Percentiles rank a stretch among this genome's conserved stretches.
phyloP scores from a whole-genome alignment of 371 early-diverging fungal species.

The Rozella allomycis region DNA sequence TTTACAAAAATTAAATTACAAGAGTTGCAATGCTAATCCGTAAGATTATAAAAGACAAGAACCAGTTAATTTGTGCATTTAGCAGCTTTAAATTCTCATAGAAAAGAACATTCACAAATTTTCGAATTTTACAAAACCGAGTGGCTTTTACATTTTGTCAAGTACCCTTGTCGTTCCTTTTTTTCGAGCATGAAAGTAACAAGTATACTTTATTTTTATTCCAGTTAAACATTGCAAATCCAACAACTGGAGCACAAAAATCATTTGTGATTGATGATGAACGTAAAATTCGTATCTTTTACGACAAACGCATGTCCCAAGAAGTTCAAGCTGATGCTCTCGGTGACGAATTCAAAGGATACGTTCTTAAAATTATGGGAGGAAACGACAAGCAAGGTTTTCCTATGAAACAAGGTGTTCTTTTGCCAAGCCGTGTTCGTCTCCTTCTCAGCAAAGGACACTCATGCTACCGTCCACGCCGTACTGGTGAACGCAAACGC shows the following conservation, averaged over 20 bases:
- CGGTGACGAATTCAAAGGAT: slow-evolving; percentile 96
- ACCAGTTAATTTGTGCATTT: no score
- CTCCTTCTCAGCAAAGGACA: slow-evolving; percentile 81
- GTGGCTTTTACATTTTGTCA: no score
- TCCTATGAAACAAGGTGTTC: slow-evolving; percentile 71
- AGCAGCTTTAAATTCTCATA: no score
- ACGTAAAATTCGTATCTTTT: slow-evolving; percentile 84
- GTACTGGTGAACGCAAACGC: slow-evolving; percentile 94
- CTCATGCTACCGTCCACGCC: slow-evolving; percentile 96
- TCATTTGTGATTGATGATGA: slow-evolving; percentile 92
- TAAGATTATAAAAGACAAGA: no score
- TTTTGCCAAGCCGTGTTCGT: slow-evolving; percentile 78
- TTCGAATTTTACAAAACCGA: no score
- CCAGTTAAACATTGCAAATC: slow-evolving; percentile 98
- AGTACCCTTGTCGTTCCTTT: no score
- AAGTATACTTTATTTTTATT: no score
- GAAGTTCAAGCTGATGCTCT: slow-evolving; percentile 89
- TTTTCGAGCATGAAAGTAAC: no score
- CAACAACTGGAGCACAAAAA: slow-evolving; percentile 97
- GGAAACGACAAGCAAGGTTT: slow-evolving; percentile 99
- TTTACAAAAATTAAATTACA: no score
- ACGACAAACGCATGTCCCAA: slow-evolving; percentile 91
- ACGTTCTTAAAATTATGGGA: slow-evolving; percentile 94
- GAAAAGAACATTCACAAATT: no score
- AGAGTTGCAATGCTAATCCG: no score